These are phyloP conservation scores for Homolaphlyctis polyrhiza DNA, from an alignment of 371 early-diverging fungal species.

Conservation along the genomic window DNA sequence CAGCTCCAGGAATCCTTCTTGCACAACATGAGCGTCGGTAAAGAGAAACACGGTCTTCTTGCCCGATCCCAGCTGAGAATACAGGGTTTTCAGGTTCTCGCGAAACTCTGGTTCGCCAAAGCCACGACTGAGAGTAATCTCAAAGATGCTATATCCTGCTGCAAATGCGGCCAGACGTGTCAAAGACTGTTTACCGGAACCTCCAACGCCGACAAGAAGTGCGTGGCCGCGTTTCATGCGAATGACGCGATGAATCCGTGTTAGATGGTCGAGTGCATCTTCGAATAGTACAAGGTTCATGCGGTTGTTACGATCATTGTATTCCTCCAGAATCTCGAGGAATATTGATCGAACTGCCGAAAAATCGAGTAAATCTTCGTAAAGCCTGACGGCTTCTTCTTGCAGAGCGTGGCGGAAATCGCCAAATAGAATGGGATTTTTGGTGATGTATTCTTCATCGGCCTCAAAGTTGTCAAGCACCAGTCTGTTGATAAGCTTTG, in stretches of 20 bases:
- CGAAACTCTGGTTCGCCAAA: constrained; percentile 53
- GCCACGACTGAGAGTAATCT: constrained; percentile 50
- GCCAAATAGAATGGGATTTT: constrained; percentile 49
- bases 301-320: constrained; percentile 48
- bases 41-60: constrained; percentile 53
- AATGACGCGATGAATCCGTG: constrained; percentile 49
- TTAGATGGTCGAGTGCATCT: constrained; percentile 57
- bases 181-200: constrained; percentile 57
- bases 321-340: constrained; percentile 52
- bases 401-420: constrained; percentile 54
- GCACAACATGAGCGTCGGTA: constrained; percentile 56
- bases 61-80: constrained; percentile 39
- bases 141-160: constrained; percentile 50
- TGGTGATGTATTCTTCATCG: constrained; percentile 41
- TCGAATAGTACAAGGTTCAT: constrained; percentile 61
- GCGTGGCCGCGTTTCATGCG: constrained; percentile 52
- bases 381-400: constrained; percentile 45
- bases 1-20: constrained; percentile 55
- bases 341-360: constrained; percentile 50
- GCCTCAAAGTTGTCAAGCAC: constrained; percentile 46
- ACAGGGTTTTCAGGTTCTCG: constrained; percentile 46
- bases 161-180: constrained; percentile 49
- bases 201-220: constrained; percentile 53
- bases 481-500: constrained; percentile 42
- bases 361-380: constrained; percentile 57